Conservation (phyloP, 31 red algal genomes). For the Odonthalia washingtoniensis region DNA sequence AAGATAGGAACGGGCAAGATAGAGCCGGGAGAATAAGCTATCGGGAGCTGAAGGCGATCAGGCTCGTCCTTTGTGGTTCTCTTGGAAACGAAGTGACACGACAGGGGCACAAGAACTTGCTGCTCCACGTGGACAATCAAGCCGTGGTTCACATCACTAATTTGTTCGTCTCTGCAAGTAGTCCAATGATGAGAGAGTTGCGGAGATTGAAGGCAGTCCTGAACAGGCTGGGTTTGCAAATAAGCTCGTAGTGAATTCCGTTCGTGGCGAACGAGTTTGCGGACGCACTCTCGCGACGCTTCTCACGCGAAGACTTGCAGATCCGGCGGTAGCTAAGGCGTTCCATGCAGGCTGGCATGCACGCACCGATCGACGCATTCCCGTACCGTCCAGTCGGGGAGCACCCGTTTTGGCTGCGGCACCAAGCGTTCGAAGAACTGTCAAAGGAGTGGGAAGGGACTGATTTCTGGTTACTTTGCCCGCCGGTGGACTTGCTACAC, state of each 20-base stretch:
- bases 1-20: not conserved
- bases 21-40: not conserved
- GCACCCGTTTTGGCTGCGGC: not conserved
- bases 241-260: no score
- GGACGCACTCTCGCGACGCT: constrained; percentile 28
- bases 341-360: constrained; percentile 6
- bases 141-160: constrained; percentile 44
- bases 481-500: constrained; percentile 14
- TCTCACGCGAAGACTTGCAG: constrained; percentile 2
- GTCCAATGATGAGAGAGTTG: constrained; percentile 41
- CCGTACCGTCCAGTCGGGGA: constrained; percentile 18
- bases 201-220: constrained; percentile 13
- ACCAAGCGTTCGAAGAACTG: not conserved
- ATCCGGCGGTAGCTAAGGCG: constrained; percentile 19
- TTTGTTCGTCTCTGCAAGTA: constrained; percentile 4
- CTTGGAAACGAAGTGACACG: not conserved
- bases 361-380: not conserved
- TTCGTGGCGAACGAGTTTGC: no score
- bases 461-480: not conserved
- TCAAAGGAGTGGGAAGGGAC: not conserved
- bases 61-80: not conserved
- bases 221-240: constrained; percentile 10
- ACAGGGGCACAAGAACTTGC: not conserved
- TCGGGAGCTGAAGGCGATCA: constrained; percentile 35
- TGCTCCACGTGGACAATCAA: constrained; percentile 1